phyloP scores from a whole-genome alignment of 1,284 basidiomycete genomes.

The Blastosporella zonata region DNA sequence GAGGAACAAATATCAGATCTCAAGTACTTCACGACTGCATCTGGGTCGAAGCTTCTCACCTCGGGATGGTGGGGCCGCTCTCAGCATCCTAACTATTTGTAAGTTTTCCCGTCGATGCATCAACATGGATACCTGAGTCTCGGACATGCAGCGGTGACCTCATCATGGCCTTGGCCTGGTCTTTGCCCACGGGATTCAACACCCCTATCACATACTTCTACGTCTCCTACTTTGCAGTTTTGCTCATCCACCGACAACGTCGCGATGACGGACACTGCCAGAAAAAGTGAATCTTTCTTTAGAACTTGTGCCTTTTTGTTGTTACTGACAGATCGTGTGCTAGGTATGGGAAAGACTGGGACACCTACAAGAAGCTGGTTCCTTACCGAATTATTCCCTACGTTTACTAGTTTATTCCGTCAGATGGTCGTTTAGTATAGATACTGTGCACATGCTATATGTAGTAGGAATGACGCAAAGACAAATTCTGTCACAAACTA shows the following conservation, averaged over 20 bases:
- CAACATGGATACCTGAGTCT: constrained; percentile 4
- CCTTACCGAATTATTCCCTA: constrained; percentile 88
- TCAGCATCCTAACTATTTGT: constrained; percentile 93
- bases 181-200: constrained; percentile 87
- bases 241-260: constrained; percentile 88
- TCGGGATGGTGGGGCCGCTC: constrained; percentile 98
- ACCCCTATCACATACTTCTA: constrained; percentile 98
- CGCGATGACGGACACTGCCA: constrained; percentile 93
- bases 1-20: constrained; percentile 50
- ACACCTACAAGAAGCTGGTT: constrained; percentile 81
- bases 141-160: constrained; percentile 64
- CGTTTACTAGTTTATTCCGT: constrained; percentile 49
- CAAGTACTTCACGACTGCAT: constrained; percentile 78
- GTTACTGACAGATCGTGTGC: constrained; percentile 30
- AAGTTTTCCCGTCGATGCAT: constrained; percentile 27
- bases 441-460: no score
- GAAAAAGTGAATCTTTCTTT: constrained; percentile 61
- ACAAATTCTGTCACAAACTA: background rate
- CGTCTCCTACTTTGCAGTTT: constrained; percentile 82
- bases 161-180: constrained; percentile 93
- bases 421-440: background rate
- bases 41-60: constrained; percentile 88
- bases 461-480: background rate
- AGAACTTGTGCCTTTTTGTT: constrained; percentile 5
- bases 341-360: constrained; percentile 78